These are phyloP conservation scores for Claviceps quebecensis DNA, from an alignment of 2,329 filamentous ascomycete genomes.

Conservation along the genomic window DNA sequence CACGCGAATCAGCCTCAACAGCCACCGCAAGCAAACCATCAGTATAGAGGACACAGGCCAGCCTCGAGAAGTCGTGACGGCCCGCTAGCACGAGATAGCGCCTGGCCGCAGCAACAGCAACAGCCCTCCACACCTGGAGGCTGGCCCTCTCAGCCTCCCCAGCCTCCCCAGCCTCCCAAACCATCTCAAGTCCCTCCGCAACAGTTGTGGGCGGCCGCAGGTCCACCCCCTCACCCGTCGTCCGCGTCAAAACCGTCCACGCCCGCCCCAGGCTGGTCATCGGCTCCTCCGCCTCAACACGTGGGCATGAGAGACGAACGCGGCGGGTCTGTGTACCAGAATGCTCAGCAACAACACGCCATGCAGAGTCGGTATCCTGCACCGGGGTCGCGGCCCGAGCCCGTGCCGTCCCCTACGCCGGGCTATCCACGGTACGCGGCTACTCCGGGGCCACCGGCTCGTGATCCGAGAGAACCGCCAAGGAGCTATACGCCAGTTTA, in stretches of 20 bases:
- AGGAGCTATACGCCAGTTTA: slow-evolving; percentile 35
- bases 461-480: slow-evolving; percentile 27
- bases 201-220: slow-evolving; percentile 17
- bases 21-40: background rate
- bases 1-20: background rate
- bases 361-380: slow-evolving; percentile 25
- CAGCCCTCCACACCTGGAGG: slow-evolving; percentile 8
- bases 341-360: slow-evolving; percentile 23
- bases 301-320: slow-evolving; percentile 25
- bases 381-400: slow-evolving; percentile 26
- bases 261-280: slow-evolving; percentile 19
- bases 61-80: slow-evolving; percentile 29
- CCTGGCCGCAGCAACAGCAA: slow-evolving; percentile 17
- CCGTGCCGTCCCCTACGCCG: slow-evolving; percentile 23
- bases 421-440: slow-evolving; percentile 30
- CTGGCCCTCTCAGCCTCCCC: slow-evolving; percentile 18
- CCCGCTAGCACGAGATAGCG: slow-evolving; percentile 20
- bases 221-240: background rate
- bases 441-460: slow-evolving; percentile 26
- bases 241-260: slow-evolving; percentile 20
- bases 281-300: slow-evolving; percentile 20
- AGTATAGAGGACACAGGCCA: slow-evolving; percentile 28
- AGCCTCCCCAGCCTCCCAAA: slow-evolving; percentile 19
- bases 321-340: slow-evolving; percentile 21
- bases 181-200: slow-evolving; percentile 19